Evolutionary conservation across 306 rosid species (phyloP).

Genomic region (Astragalus membranaceus): DNA sequence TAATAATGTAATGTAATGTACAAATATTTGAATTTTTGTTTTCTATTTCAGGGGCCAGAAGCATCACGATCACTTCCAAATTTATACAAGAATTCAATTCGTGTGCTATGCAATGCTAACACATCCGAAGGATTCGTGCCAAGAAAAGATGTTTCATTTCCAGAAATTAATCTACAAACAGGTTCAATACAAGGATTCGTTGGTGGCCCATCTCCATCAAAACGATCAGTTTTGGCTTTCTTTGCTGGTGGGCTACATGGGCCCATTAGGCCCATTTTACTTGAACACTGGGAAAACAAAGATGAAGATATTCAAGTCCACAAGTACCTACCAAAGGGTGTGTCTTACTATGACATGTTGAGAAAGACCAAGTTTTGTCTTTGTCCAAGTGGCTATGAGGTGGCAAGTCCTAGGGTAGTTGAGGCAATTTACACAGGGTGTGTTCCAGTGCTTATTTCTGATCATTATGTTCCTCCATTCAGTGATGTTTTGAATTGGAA

Average conservation of each 20-base stretch:
- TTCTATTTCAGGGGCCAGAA: conserved; percentile 64
- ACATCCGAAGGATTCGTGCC: conserved; percentile 90
- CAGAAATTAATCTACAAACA: conserved; percentile 68
- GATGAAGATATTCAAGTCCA: conserved; percentile 60
- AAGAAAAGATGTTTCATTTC: conserved; percentile 70
- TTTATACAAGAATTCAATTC: conserved; percentile 55
- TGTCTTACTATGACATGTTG: conserved; percentile 69
- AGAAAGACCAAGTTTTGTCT: conserved; percentile 74
- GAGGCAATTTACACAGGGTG: conserved; percentile 96
- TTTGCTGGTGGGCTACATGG: conserved; percentile 94
- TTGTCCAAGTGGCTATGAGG: conserved; percentile 96
- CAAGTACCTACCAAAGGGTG: conserved; percentile 74
- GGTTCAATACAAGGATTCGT: conserved; percentile 48
- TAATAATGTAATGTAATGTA: neutral
- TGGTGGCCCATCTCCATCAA: conserved; percentile 83
- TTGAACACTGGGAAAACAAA: conserved; percentile 83
- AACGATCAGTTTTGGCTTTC: conserved; percentile 60
- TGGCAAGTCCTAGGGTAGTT: conserved; percentile 85
- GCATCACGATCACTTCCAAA: conserved; percentile 42
- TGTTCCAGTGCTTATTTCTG: conserved; percentile 79
- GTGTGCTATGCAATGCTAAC: conserved; percentile 85
- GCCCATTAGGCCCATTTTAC: conserved; percentile 47
- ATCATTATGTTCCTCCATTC: conserved; percentile 77
- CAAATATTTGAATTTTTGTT: neutral
- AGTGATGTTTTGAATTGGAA: conserved; percentile 88